Evolutionary conservation across 495 filamentous ascomycete species (phyloP), one percentile per base, ranked within the genome.

Genomic region (Geopyxis carbonaria): DNA sequence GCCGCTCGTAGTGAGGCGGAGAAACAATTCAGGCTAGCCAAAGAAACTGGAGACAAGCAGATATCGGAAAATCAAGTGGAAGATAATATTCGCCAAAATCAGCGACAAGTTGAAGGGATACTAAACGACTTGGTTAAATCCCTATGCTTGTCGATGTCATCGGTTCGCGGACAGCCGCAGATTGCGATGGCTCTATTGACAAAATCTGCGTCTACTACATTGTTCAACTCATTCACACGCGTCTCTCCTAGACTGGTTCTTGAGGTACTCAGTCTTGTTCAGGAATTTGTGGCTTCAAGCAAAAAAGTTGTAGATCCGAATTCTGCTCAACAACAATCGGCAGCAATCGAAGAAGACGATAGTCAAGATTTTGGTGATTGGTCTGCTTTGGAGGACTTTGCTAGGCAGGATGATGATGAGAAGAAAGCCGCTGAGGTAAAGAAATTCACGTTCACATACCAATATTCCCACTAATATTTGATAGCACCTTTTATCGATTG

Each of bases 321-420:
- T n/a, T n/a, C n/a, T n/a, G n/a, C n/a, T n/a, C n/a, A n/a, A n/a
- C n/a, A n/a, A n/a, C n/a, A n/a, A n/a, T n/a, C n/a, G n/a, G n/a
- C n/a, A n/a, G n/a, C n/a, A n/a, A n/a, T n/a, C n/a, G 29, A 34
- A 0, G 66, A 69, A 36, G 78, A 80, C 34, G 78, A 82, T 30
- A 81, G 76, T 43, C 78, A 81, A 53, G 78, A 82, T 30, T 81
- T 75, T 53, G 78, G 76, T 20, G 78, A 80, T 45, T 78, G 68
- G 64, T 55, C 63, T 28, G 75, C 60, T 24, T 61, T 76, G 29
- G 67, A 68, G 31, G 66, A 68, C 39, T 30, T 56, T 7, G 45
- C 44, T 28, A 50, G 66, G 21, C 61, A 64, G 15, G 64, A 59
- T 30, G 52, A 59, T 32, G 7, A 7, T 28, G 42, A 16, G 57